phyloP scores from a whole-genome alignment of 257 asterid genomes.

The Solanum commersonii region DNA sequence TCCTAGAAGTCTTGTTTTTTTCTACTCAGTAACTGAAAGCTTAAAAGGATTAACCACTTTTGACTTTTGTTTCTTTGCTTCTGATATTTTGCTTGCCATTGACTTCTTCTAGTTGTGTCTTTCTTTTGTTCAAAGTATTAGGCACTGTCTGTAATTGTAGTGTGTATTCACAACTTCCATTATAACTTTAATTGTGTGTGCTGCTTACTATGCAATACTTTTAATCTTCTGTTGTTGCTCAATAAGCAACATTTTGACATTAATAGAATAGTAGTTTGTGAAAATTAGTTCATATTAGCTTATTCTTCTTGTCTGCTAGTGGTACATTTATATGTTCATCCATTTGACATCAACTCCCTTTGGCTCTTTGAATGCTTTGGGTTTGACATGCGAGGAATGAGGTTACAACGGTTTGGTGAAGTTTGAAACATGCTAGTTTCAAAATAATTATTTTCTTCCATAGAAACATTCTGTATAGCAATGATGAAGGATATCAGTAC shows the following conservation, averaged over 20 bases:
- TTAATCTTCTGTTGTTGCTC: not conserved
- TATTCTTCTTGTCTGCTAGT: not conserved
- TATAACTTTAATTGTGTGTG: not conserved
- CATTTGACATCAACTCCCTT: not conserved
- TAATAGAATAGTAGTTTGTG: not conserved
- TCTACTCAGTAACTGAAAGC: not conserved
- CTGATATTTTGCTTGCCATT: not conserved
- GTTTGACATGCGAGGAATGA: not conserved
- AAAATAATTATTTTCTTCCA: not conserved
- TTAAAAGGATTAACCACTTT: not conserved
- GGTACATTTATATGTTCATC: not conserved
- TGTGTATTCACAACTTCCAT: not conserved
- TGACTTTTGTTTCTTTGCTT: not conserved
- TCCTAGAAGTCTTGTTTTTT: not conserved
- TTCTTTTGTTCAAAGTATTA: not conserved
- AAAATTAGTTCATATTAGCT: not conserved
- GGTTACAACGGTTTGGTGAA: not conserved
- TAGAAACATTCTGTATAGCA: too few relatives aligned
- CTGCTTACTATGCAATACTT: not conserved
- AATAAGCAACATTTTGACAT: not conserved
- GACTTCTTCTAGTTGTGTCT: not conserved
- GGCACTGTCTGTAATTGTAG: not conserved
- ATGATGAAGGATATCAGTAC: too few relatives aligned
- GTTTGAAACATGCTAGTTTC: not conserved
- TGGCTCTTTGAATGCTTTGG: not conserved